A percentile compares a stretch with the other conserved stretches of the same genome.
Conservation (phyloP, 495 filamentous ascomycete species). For the Durotheca rogersii region DNA sequence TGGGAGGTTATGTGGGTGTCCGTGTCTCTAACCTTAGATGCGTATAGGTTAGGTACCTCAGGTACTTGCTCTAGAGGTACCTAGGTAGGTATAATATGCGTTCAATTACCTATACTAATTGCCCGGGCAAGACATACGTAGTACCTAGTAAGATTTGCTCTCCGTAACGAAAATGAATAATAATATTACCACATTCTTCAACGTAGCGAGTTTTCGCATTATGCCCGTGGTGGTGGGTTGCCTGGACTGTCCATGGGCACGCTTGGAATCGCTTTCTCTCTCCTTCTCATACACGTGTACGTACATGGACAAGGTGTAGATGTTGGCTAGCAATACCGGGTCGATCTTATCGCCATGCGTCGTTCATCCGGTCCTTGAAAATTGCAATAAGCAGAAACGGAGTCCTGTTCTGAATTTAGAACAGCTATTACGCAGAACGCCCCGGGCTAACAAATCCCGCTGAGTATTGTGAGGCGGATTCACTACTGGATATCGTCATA, state of each 20-base stretch:
- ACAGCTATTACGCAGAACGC: conserved; percentile 11
- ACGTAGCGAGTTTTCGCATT: conserved; percentile 7
- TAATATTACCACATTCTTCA: conserved; percentile 10
- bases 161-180: background rate
- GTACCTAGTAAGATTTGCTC: conserved; percentile 8
- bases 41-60: no score
- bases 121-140: no score
- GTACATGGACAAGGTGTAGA: conserved; percentile 21
- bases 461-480: no score
- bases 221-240: conserved; percentile 15
- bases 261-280: conserved; percentile 21
- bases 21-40: no score
- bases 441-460: conserved; percentile 18
- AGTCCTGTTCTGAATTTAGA: conserved; percentile 16
- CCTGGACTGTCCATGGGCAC: conserved; percentile 21
- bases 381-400: no score
- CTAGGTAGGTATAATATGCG: no score
- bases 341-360: conserved; percentile 31
- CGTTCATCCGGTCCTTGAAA: conserved; percentile 15
- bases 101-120: no score
- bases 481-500: no score
- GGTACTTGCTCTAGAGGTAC: no score
- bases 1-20: no score
- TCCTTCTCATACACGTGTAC: conserved; percentile 7
- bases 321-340: conserved; percentile 22